phyloP scores from a whole-genome alignment of 2,329 filamentous ascomycete species.

The Apiospora koreana region DNA sequence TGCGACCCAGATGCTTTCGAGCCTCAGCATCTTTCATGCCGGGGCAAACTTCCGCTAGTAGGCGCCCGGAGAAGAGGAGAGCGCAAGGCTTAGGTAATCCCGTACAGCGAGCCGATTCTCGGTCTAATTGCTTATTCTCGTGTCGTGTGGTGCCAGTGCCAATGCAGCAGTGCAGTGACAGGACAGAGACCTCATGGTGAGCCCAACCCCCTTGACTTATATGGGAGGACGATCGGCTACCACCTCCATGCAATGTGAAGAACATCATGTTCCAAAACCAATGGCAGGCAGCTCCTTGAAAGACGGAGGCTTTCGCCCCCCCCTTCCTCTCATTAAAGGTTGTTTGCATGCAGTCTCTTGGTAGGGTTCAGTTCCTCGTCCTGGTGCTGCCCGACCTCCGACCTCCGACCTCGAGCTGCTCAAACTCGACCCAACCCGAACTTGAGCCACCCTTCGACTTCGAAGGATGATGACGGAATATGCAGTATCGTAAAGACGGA shows the following conservation, averaged over 20 bases:
- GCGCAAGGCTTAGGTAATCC: slow-evolving; percentile 1
- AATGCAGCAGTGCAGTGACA: too few species aligned
- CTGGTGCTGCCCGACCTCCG: background rate
- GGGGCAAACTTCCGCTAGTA: background rate
- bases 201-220: background rate
- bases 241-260: background rate
- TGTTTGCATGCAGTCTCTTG: background rate
- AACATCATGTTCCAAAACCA: background rate
- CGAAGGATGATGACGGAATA: background rate
- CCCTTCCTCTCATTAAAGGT: background rate
- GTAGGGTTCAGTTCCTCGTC: background rate
- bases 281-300: background rate
- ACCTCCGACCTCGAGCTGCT: slow-evolving; percentile 2
- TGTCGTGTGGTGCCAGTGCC: background rate
- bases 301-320: background rate
- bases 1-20: background rate
- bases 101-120: background rate
- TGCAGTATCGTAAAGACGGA: background rate
- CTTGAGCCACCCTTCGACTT: background rate
- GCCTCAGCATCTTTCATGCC: background rate
- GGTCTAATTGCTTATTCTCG: background rate
- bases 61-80: background rate
- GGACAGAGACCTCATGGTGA: background rate
- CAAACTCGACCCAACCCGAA: background rate
- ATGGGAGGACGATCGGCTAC: background rate